Base-by-base conservation (phyloP, 2,329 filamentous ascomycete genomes). In the Rachicladosporium sp. region DNA sequence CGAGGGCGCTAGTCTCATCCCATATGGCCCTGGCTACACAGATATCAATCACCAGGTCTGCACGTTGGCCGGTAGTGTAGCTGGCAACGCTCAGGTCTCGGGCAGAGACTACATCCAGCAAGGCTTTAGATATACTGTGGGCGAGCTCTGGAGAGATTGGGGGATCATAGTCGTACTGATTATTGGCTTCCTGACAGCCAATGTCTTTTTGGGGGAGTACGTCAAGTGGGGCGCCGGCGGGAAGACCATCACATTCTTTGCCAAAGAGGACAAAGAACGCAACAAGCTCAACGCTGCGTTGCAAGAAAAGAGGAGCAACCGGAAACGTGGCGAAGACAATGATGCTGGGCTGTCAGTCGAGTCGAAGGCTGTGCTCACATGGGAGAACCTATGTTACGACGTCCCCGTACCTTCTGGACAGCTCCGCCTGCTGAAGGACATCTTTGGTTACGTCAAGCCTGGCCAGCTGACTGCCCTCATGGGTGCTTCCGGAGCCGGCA, bases 151-250 rank as follows among this genome's bases (percentile, higher is more conserved):
- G 86, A 72, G 84, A 32, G 87, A 91, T 60, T 84, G 82, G 57
- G 84, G 82, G 1, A 91, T 94, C 46, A 78, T 93, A 44, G 56
- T 87, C 8, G 77, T 70, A 2, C 73, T 93, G 45, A 84, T 93
- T 39, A 61, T 80, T 31, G 76, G 77, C 43, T 93, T 93, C 63
- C 67, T 94, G 3, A 60, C 74, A 8, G 63, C 83, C 42, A 89
- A 93, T 47, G 79, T 86, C 31, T 69, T 84, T 10, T 69, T 89
- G 0, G 87, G 85, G 53, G 87, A 94, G 56, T 67, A 81, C 13
- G 69, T 93, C 51, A 82, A 77, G 42, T 85, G 79, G 49, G 82
- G 84, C 32, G 80, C 82, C 57, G 85, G 81, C 6, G 85, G 86
- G n/a, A 86, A 80, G 51, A 74, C 81, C 1, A 78, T 85, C 15